Percentiles rank a stretch among this genome's conserved stretches.
These are phyloP conservation scores for Nitzschia sp. DNA, from an alignment of 108 stramenopile genomes.

Conservation along the genomic window DNA sequence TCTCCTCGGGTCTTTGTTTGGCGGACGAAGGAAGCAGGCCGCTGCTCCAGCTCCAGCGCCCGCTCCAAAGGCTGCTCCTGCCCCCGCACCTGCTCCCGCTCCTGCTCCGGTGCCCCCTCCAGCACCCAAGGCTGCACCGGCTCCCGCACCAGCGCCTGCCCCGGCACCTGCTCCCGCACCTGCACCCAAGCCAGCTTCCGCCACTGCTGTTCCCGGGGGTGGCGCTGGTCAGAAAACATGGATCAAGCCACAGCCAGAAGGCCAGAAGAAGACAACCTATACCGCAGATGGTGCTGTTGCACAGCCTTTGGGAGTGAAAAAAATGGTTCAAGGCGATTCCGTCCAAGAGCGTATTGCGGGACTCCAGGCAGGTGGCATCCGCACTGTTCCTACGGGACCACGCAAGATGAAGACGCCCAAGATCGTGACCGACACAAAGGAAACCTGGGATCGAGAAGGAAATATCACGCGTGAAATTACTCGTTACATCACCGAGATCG, in stretches of 20 bases:
- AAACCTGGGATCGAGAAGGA: slow-evolving; percentile 36
- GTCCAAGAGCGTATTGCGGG: slow-evolving; percentile 19
- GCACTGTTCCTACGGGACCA: slow-evolving; percentile 9
- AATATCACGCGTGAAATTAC: slow-evolving; percentile 41
- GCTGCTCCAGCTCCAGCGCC: background rate
- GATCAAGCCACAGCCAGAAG: slow-evolving; percentile 17
- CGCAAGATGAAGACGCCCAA: slow-evolving; percentile 37
- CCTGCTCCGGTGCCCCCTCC: slow-evolving; percentile 15
- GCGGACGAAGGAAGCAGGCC: background rate
- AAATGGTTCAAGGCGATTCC: slow-evolving; percentile 20
- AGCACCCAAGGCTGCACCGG: slow-evolving; percentile 6
- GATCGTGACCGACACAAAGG: slow-evolving; percentile 43
- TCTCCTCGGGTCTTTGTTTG: slow-evolving; percentile 6
- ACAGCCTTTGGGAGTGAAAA: slow-evolving; percentile 20
- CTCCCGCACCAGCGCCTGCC: slow-evolving; percentile 12
- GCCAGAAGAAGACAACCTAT: slow-evolving; percentile 13
- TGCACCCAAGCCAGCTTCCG: slow-evolving; percentile 20
- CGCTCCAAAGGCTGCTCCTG: background rate
- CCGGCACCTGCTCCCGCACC: slow-evolving; percentile 17
- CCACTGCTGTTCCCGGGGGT: slow-evolving; percentile 5
- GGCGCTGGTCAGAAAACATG: slow-evolving; percentile 18
- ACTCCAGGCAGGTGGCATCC: slow-evolving; percentile 23
- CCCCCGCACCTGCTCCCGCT: slow-evolving; percentile 21
- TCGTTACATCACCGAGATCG: slow-evolving; percentile 34
- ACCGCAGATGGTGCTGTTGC: slow-evolving; percentile 9